Conservation (phyloP, 176 grass and related monocot genomes). For the Sorghum bicolor region DNA sequence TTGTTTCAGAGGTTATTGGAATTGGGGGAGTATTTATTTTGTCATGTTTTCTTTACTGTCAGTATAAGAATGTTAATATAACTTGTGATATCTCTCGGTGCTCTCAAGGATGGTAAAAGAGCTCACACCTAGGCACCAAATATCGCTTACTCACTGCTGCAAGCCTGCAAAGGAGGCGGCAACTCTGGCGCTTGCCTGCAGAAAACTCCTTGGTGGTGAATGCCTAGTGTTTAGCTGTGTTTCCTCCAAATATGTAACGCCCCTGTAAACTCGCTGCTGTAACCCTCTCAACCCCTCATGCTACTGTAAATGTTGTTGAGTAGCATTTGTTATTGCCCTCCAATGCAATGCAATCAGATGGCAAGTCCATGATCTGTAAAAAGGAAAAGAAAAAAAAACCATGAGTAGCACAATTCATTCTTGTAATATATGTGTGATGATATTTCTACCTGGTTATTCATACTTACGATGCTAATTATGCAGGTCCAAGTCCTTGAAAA, state of each 20-base stretch:
- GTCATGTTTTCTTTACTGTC: neutral
- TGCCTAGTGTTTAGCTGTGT: neutral
- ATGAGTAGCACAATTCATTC: neutral
- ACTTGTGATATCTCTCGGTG: neutral
- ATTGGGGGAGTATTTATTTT: neutral
- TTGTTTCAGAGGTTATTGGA: neutral
- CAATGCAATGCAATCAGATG: neutral
- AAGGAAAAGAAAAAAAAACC: neutral
- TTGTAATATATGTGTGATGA: neutral
- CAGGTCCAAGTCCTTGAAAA: slow-evolving; percentile 87
- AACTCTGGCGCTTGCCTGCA: no score
- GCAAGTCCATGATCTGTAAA: neutral
- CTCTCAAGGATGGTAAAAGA: neutral
- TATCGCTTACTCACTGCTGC: neutral
- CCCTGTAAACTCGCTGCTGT: neutral
- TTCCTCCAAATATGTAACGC: neutral
- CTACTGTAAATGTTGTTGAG: neutral
- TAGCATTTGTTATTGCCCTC: neutral
- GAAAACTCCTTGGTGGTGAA: neutral
- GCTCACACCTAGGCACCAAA: neutral
- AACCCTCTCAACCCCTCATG: neutral
- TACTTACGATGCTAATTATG: slow-evolving; percentile 5
- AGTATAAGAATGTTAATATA: neutral
- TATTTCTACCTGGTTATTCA: neutral
- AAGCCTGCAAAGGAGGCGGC: neutral